A percentile compares a stretch with the other conserved stretches of the same genome.
These are phyloP conservation scores for Pseudodiploospora longispora DNA, from an alignment of 2,329 filamentous ascomycete genomes.

Conservation along the genomic window DNA sequence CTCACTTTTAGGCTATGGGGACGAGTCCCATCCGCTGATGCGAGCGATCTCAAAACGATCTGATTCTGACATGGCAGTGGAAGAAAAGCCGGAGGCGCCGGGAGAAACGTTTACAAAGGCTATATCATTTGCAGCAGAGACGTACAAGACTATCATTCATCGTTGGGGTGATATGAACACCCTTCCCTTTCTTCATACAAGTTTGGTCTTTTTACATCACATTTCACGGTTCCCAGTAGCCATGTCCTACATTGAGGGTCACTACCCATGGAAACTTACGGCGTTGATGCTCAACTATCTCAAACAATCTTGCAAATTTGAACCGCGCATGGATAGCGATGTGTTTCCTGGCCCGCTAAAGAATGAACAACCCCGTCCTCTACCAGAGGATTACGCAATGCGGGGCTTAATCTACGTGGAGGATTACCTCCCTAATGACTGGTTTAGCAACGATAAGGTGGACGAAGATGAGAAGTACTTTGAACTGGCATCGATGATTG, in stretches of 20 bases:
- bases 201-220: constrained; percentile 49
- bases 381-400: constrained; percentile 63
- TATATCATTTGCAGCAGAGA: constrained; percentile 33
- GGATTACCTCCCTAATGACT: constrained; percentile 48
- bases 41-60: constrained; percentile 24
- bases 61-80: constrained; percentile 15
- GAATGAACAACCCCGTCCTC: constrained; percentile 39
- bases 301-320: constrained; percentile 16
- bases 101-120: constrained; percentile 26
- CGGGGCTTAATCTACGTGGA: constrained; percentile 55
- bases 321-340: constrained; percentile 29
- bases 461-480: constrained; percentile 63
- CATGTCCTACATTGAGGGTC: constrained; percentile 33
- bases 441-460: constrained; percentile 49
- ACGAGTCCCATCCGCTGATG: constrained; percentile 38
- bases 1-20: constrained; percentile 25
- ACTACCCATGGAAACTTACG: constrained; percentile 44
- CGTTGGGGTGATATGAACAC: constrained; percentile 50
- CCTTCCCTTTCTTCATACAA: constrained; percentile 54
- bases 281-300: constrained; percentile 31
- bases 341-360: constrained; percentile 40
- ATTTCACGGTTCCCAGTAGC: constrained; percentile 33
- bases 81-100: constrained; percentile 14
- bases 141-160: constrained; percentile 38
- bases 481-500: constrained; percentile 50